These are phyloP conservation scores for Oropetium thomaeum DNA, from an alignment of 176 grass and related monocot species.

Conservation along the genomic window DNA sequence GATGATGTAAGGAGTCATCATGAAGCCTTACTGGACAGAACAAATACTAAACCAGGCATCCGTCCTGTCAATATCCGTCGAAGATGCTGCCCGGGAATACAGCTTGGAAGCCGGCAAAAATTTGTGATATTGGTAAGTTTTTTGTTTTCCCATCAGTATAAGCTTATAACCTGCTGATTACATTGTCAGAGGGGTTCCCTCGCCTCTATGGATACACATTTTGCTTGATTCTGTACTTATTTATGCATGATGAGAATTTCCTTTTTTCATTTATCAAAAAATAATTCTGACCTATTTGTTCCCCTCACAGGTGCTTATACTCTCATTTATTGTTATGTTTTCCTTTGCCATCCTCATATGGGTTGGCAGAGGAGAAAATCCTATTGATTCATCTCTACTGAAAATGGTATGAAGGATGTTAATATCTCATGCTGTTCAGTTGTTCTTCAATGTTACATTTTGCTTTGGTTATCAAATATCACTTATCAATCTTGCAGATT, in stretches of 20 bases:
- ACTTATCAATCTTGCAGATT: slow-evolving; percentile 1
- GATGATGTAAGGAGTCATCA: slow-evolving; percentile 69
- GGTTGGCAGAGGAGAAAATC: slow-evolving; percentile 79
- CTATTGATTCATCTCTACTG: slow-evolving; percentile 74
- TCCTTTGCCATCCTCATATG: slow-evolving; percentile 89
- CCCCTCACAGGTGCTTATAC: slow-evolving; percentile 63
- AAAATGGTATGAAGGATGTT: slow-evolving; percentile 54
- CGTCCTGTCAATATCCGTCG: slow-evolving; percentile 44
- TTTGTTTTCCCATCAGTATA: slow-evolving; percentile 1
- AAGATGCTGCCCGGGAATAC: slow-evolving; percentile 67
- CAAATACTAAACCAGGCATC: slow-evolving; percentile 52
- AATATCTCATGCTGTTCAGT: slow-evolving; percentile 8
- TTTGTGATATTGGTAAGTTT: slow-evolving; percentile 87
- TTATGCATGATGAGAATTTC: slow-evolving; percentile 29
- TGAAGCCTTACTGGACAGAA: slow-evolving; percentile 86
- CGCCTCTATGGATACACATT: not conserved
- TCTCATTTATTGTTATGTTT: slow-evolving; percentile 82
- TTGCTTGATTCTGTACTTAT: slow-evolving; percentile 32
- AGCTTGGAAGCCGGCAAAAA: slow-evolving; percentile 91
- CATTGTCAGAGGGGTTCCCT: not conserved
- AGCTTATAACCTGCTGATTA: slow-evolving; percentile 10
- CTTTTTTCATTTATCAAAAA: slow-evolving; percentile 30
- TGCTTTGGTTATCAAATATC: slow-evolving; percentile 13
- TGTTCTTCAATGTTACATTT: slow-evolving; percentile 21
- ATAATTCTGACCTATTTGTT: slow-evolving; percentile 7